Conservation (phyloP, 139 green algal species). For the Closterium sp. region DNA sequence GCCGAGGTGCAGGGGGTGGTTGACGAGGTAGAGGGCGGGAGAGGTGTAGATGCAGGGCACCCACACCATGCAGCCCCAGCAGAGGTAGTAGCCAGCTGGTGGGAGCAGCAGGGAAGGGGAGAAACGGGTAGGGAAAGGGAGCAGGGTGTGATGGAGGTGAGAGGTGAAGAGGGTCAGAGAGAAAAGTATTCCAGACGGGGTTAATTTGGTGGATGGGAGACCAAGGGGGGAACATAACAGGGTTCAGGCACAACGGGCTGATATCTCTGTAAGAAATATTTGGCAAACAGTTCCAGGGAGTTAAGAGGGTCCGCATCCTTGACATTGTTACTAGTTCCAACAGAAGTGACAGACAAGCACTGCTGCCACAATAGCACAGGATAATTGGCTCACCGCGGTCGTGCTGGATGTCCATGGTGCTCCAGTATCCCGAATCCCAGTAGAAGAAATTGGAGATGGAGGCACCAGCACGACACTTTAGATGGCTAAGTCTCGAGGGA, state of each 20-base stretch:
- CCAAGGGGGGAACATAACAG: no score
- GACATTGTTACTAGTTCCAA: no score
- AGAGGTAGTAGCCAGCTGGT: constrained; percentile 70
- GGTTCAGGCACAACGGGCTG: no score
- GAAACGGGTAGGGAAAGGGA: neutral
- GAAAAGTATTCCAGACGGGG: no score
- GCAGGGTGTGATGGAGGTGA: neutral
- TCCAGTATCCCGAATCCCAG: constrained; percentile 74
- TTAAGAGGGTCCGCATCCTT: no score
- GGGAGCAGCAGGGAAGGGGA: neutral
- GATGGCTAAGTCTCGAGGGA: no score
- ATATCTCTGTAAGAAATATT: no score
- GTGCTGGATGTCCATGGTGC: constrained; percentile 79
- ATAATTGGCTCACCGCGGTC: constrained; percentile 60
- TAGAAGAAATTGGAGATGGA: constrained; percentile 71
- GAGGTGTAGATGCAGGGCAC: constrained; percentile 75
- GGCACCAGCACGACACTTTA: constrained; percentile 35
- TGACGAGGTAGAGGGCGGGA: constrained; percentile 67
- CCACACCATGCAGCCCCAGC: constrained; percentile 77
- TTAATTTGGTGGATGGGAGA: no score
- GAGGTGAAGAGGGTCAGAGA: no score
- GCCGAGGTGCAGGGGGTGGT: constrained; percentile 56
- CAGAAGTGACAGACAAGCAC: no score
- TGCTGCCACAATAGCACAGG: no score
- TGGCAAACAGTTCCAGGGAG: no score